phyloP scores from a whole-genome alignment of 2,329 filamentous ascomycete species.

The Cadophora sp. region DNA sequence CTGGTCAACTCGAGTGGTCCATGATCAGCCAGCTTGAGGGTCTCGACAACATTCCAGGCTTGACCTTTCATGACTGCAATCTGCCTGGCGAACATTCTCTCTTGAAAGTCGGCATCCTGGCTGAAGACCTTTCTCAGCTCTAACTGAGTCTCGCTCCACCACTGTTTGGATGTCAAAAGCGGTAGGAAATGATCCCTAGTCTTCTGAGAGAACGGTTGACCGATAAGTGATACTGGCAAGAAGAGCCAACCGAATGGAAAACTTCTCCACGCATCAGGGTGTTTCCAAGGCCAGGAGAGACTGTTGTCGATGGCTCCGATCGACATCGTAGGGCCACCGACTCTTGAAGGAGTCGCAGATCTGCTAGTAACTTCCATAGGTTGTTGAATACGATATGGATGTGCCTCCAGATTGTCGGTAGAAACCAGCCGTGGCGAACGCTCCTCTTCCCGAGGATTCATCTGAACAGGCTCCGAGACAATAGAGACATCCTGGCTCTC shows the following conservation, averaged over 20 bases:
- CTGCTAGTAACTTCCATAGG: conserved; percentile 79
- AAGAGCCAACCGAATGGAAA: conserved; percentile 99
- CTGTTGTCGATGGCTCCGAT: conserved; percentile 98
- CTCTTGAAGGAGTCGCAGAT: conserved; percentile 46
- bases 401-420: conserved; percentile 49
- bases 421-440: conserved; percentile 54
- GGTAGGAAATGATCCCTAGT: conserved; percentile 96
- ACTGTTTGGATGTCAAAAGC: conserved; percentile 88
- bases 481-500: conserved; percentile 83
- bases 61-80: conserved; percentile 99
- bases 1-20: conserved; percentile 92
- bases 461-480: conserved; percentile 76
- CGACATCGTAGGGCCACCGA: conserved; percentile 59
- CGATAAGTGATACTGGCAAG: conserved; percentile 93
- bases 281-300: conserved; percentile 83
- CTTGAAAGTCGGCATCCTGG: conserved; percentile 94
- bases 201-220: conserved; percentile 92
- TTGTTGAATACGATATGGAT: conserved; percentile 79
- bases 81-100: conserved; percentile 98
- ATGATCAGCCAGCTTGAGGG: conserved; percentile 89
- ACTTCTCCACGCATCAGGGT: conserved; percentile 77
- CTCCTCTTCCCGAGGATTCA: conserved; percentile 63
- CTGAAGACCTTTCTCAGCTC: conserved; percentile 87
- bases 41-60: conserved; percentile 99
- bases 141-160: conserved; percentile 95